Conservation (phyloP, 2,329 filamentous ascomycete species). For the Coniochaeta sp. region DNA sequence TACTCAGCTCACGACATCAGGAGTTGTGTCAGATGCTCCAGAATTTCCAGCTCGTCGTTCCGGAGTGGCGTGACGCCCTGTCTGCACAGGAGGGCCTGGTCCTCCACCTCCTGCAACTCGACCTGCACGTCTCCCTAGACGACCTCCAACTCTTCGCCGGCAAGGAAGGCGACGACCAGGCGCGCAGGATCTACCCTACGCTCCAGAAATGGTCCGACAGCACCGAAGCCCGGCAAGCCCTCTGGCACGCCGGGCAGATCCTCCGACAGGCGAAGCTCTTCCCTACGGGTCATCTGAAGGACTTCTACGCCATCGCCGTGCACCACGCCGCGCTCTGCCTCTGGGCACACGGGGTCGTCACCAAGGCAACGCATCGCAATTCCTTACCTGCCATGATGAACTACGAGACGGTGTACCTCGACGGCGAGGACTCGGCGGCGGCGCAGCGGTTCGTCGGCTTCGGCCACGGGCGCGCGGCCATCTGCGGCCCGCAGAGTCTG, state of each 20-base stretch:
- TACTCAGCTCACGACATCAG: constrained; percentile 50
- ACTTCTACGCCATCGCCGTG: constrained; percentile 61
- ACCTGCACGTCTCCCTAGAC: constrained; percentile 56
- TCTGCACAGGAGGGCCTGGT: constrained; percentile 39
- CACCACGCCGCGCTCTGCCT: constrained; percentile 62
- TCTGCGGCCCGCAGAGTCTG: constrained; percentile 28
- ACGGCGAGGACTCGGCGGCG: constrained; percentile 44
- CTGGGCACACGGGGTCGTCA: constrained; percentile 62
- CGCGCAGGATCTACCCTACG: constrained; percentile 48
- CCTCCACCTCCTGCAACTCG: constrained; percentile 52
- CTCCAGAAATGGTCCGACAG: constrained; percentile 53
- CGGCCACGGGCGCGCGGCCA: constrained; percentile 45
- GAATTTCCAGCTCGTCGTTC: constrained; percentile 49
- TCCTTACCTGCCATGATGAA: not conserved
- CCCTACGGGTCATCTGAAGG: constrained; percentile 46
- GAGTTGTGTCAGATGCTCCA: constrained; percentile 50
- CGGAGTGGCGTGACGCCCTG: constrained; percentile 35
- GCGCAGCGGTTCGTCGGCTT: constrained; percentile 51
- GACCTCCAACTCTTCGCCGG: constrained; percentile 63
- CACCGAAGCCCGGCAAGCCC: constrained; percentile 46
- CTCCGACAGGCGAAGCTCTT: constrained; percentile 52
- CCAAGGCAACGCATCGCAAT: constrained; percentile 25
- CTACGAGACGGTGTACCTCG: constrained; percentile 38
- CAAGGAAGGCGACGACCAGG: constrained; percentile 60
- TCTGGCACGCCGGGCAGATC: constrained; percentile 64